Evolutionary conservation across 768 basidiomycete species (phyloP).

Genomic region (Solioccasus polychromus): DNA sequence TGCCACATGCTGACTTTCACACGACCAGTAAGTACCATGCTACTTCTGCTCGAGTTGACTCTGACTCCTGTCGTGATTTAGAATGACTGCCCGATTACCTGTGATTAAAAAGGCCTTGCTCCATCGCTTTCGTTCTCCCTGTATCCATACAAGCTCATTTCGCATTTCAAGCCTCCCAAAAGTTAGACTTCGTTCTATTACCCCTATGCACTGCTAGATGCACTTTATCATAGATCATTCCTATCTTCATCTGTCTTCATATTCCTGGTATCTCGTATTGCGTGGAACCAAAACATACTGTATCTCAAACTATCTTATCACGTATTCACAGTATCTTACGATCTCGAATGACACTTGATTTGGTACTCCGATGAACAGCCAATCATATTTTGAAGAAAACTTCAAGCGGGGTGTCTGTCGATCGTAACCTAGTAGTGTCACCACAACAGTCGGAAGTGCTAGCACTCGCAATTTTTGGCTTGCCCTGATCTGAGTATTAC

Average conservation of each 20-base stretch:
- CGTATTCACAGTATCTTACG: constrained; percentile 16
- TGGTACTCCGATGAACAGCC: no score
- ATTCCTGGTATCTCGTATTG: constrained; percentile 10
- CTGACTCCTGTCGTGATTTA: constrained; percentile 22
- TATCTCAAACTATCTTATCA: constrained; percentile 13
- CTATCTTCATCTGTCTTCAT: constrained; percentile 18
- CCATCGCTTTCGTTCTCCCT: constrained; percentile 20
- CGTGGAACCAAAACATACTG: constrained; percentile 23
- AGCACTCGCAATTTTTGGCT: no score
- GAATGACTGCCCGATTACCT: constrained; percentile 49
- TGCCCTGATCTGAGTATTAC: no score
- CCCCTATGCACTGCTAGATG: constrained; percentile 14
- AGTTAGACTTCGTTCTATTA: constrained; percentile 24
- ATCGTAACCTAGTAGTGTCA: no score
- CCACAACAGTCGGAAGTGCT: no score
- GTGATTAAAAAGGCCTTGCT: constrained; percentile 38
- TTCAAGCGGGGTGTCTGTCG: no score
- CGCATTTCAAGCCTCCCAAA: constrained; percentile 1
- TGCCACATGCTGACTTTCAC: constrained; percentile 81
- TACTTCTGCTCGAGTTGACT: not conserved
- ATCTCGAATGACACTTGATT: constrained; percentile 16
- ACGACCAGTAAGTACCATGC: constrained; percentile 46
- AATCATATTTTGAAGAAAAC: no score
- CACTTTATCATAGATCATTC: constrained; percentile 12
- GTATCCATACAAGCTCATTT: constrained; percentile 17